These are phyloP conservation scores for Ammopiptanthus mongolicus DNA, from an alignment of 306 rosid species.

Conservation along the genomic window DNA sequence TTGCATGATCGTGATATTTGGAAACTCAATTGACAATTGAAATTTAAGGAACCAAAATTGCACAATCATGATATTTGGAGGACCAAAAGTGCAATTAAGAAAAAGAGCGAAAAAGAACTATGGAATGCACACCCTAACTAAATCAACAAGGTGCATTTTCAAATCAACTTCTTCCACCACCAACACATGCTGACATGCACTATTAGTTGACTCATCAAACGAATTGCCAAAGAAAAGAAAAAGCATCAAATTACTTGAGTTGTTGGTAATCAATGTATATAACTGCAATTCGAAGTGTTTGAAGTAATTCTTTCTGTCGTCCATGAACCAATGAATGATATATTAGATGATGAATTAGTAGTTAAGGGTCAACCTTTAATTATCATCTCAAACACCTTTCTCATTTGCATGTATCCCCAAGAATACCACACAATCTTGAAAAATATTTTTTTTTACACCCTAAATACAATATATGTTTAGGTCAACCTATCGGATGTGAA, in stretches of 20 bases:
- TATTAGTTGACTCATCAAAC: neutral
- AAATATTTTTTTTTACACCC: too few relatives aligned
- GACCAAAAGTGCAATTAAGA: too few relatives aligned
- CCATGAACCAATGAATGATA: too few relatives aligned
- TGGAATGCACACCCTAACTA: neutral
- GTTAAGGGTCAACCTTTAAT: neutral
- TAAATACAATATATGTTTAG: too few relatives aligned
- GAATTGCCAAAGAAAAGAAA: neutral
- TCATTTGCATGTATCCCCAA: slow-evolving; percentile 7
- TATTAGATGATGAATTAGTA: too few relatives aligned
- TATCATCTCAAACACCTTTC: slow-evolving; percentile 13
- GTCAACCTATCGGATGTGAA: too few relatives aligned
- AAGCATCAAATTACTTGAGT: neutral
- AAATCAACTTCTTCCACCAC: neutral
- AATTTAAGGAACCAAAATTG: too few relatives aligned
- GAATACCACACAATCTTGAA: neutral
- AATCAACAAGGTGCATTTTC: neutral
- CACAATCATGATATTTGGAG: too few relatives aligned
- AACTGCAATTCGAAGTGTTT: neutral
- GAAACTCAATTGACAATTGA: too few relatives aligned
- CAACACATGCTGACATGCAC: neutral
- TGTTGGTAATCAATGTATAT: neutral
- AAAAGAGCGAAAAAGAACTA: neutral
- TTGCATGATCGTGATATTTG: too few relatives aligned
- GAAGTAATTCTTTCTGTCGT: neutral